phyloP scores from a whole-genome alignment of 2,329 filamentous ascomycete species.

The Chrysoporthe cubensis region DNA sequence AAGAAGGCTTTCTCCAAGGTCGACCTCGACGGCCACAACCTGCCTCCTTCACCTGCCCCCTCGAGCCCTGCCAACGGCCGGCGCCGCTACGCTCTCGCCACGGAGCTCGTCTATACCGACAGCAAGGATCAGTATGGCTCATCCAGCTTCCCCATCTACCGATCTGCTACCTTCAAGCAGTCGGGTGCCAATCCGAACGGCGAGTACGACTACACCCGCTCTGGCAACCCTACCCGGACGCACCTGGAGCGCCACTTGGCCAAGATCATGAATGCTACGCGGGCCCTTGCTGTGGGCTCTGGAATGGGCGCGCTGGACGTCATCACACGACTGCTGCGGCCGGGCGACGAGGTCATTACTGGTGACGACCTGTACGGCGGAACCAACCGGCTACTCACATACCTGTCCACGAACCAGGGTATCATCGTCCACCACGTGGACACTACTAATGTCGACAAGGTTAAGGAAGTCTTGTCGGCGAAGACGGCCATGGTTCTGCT shows the following conservation, averaged over 20 bases:
- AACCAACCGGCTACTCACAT: constrained; percentile 90
- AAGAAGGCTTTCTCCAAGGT: constrained; percentile 60
- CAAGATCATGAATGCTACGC: constrained; percentile 97
- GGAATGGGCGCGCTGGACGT: constrained; percentile 98
- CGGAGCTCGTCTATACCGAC: constrained; percentile 95
- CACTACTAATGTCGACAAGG: constrained; percentile 77
- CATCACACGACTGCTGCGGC: constrained; percentile 85
- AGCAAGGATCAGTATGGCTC: constrained; percentile 96
- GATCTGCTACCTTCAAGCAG: constrained; percentile 98
- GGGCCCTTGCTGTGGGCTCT: constrained; percentile 90
- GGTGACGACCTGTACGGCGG: constrained; percentile 97
- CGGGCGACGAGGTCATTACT: constrained; percentile 95
- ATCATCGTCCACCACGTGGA: constrained; percentile 97
- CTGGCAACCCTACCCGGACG: constrained; percentile 93
- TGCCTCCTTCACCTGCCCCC: constrained; percentile 90
- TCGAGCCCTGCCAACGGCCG: constrained; percentile 86
- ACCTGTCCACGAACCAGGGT: constrained; percentile 83
- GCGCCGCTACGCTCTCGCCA: constrained; percentile 86
- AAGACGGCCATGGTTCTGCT: constrained; percentile 96
- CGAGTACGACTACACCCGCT: constrained; percentile 98
- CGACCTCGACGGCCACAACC: constrained; percentile 80
- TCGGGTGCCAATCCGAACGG: constrained; percentile 75
- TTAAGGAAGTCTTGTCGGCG: constrained; percentile 68
- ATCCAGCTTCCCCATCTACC: constrained; percentile 96
- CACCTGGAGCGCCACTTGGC: constrained; percentile 95